phyloP scores from a whole-genome alignment of 2,329 filamentous ascomycete species.

The Aspergillus glaucus region DNA sequence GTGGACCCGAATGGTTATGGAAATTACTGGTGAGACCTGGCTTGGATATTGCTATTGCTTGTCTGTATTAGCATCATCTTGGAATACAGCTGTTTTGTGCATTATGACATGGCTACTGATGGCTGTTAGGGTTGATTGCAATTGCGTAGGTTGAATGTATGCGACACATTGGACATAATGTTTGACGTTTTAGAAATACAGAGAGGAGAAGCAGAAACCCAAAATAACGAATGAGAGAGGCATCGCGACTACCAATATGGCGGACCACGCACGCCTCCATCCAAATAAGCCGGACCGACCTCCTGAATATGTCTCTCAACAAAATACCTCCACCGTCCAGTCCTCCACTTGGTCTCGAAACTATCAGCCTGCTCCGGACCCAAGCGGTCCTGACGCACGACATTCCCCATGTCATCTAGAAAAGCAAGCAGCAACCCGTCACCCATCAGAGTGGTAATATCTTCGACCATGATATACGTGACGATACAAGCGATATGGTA shows the following conservation, averaged over 20 bases:
- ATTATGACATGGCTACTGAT: too few relatives aligned
- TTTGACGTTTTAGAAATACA: too few relatives aligned
- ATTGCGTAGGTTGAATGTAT: too few relatives aligned
- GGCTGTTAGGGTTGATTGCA: too few relatives aligned
- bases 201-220: too few relatives aligned
- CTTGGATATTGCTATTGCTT: too few relatives aligned
- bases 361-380: not conserved
- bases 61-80: too few relatives aligned
- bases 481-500: not conserved
- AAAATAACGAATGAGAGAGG: too few relatives aligned
- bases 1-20: too few relatives aligned
- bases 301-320: not conserved
- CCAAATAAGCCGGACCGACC: not conserved
- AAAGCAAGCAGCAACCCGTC: not conserved
- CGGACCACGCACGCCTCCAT: not conserved
- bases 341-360: not conserved
- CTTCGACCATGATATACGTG: not conserved
- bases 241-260: not conserved
- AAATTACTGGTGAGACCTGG: too few relatives aligned
- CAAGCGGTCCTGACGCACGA: not conserved
- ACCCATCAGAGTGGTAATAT: not conserved
- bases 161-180: too few relatives aligned
- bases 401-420: not conserved
- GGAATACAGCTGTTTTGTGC: too few relatives aligned
- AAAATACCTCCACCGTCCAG: not conserved